These are phyloP conservation scores for Olyra latifolia DNA, from an alignment of 176 grass and related monocot species.

Conservation along the genomic window DNA sequence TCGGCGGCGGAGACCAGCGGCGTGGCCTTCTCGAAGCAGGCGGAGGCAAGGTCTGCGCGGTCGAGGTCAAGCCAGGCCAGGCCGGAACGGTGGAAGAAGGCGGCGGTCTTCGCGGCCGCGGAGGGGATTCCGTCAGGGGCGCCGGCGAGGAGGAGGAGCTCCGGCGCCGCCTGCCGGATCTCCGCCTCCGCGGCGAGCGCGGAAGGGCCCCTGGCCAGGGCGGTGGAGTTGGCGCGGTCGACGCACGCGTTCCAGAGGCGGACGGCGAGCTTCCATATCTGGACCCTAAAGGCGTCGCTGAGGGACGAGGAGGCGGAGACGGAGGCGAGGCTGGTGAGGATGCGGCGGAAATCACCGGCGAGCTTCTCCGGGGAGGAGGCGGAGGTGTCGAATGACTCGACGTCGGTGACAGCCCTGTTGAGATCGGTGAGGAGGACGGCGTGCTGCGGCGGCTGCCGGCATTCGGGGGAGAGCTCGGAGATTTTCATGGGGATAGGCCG, in stretches of 20 bases:
- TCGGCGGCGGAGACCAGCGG: conserved; percentile 52
- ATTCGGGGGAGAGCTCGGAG: conserved; percentile 94
- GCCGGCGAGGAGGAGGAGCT: conserved; percentile 67
- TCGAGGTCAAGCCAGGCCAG: conserved; percentile 74
- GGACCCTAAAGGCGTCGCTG: conserved; percentile 43
- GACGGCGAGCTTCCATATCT: conserved; percentile 79
- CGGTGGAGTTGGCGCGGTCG: conserved; percentile 70
- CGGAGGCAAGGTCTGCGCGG: conserved; percentile 65
- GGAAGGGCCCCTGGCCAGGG: conserved; percentile 7
- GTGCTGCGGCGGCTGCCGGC: conserved; percentile 42
- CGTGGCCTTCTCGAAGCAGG: conserved; percentile 91
- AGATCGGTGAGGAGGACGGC: conserved; percentile 58
- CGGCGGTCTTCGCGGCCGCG: conserved; percentile 60
- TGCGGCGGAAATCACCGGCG: conserved; percentile 43
- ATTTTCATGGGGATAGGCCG: conserved; percentile 66
- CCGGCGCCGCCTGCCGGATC: conserved; percentile 72
- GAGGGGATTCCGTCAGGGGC: conserved; percentile 48
- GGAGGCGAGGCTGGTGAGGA: conserved; percentile 51
- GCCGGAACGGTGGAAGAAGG: conserved; percentile 75
- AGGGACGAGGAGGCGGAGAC: conserved; percentile 41
- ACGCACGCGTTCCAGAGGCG: conserved; percentile 91
- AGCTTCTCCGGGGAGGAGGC: conserved; percentile 49
- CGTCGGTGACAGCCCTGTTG: conserved; percentile 50
- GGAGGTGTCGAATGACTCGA: conserved; percentile 49
- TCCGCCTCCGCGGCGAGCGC: conserved; percentile 51